Percentiles rank a stretch among this genome's conserved stretches.
Conservation (phyloP, 441 rosid genomes). For the Capsella rubella region DNA sequence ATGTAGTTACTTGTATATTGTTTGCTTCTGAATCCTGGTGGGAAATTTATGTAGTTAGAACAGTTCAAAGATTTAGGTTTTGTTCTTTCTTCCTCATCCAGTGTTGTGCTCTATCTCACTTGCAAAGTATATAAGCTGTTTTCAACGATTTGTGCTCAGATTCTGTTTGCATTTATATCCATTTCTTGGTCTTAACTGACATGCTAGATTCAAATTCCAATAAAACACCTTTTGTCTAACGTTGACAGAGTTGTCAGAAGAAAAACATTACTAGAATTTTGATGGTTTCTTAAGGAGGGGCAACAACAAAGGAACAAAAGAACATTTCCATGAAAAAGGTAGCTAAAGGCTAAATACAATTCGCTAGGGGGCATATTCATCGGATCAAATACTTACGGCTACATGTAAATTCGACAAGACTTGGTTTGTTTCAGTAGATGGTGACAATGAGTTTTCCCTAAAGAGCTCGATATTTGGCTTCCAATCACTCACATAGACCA, state of each 20-base stretch:
- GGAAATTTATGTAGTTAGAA: too few relatives aligned
- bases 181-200: not conserved
- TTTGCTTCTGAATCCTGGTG: too few relatives aligned
- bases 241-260: not conserved
- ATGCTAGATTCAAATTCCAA: not conserved
- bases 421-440: not conserved
- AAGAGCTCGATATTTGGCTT: not conserved
- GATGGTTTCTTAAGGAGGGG: not conserved
- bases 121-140: too few relatives aligned
- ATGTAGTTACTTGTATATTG: too few relatives aligned
- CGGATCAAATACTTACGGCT: not conserved
- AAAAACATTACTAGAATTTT: not conserved
- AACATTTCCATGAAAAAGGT: not conserved
- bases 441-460: not conserved
- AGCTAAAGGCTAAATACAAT: not conserved
- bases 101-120: not conserved
- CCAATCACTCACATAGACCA: constrained; percentile 52
- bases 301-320: not conserved
- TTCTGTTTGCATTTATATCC: not conserved
- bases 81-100: not conserved
- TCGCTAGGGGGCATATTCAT: not conserved
- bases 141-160: not conserved
- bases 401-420: constrained; percentile 2
- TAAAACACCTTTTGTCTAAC: not conserved
- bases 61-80: not conserved